Evolutionary conservation across 139 green algal genomes (phyloP), one percentile per base, ranked within the genome.

Genomic region (Pleodorina starrii): DNA sequence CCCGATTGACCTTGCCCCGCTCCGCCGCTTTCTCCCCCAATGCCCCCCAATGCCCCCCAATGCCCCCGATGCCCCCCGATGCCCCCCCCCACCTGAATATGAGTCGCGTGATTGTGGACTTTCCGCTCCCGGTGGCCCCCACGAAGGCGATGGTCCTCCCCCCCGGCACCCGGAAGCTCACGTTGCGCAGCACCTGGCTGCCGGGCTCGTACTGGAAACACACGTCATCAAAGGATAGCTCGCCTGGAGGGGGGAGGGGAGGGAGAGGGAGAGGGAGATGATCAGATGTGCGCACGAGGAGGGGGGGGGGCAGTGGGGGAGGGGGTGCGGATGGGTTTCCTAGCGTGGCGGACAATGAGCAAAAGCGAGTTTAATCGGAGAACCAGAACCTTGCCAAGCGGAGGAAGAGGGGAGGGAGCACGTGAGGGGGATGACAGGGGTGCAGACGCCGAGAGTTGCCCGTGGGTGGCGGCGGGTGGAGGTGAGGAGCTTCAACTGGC

Each of bases 21-120:
- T n/a, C n/a, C n/a, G n/a, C n/a, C n/a, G n/a, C n/a, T 60, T 60
- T 27, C 51, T 14, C 51, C 17, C 51, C 17, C 51, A 60, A 60
- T 60, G 51, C 14, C 14, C 14, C 51, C 51, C 14, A 27, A 32
- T 12, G 54, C 7, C 6, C 54, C 9, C 54, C 54, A 12, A n/a
- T n/a, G n/a, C 5, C 54, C 54, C 54, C 54, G 9, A 12, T 12
- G 72, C 10, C 66, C 54, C 9, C 54, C 54, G 9, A n/a, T n/a
- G n/a, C 5, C 54, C 54, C 54, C 54, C 10, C 66, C 0, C 51
- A 89, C 80, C 90, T 80, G 80, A 97, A 95, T 44, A 97, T 92
- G 57, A 99, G 93, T 29, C 96, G 92, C 36, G 97, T 93, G 40
- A 97, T 87, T 3, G 97, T 98, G 36, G 93, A 96, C 92, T 99